Conservation (phyloP, 148 eudicot species). For the Tetragonia tetragonoides region DNA sequence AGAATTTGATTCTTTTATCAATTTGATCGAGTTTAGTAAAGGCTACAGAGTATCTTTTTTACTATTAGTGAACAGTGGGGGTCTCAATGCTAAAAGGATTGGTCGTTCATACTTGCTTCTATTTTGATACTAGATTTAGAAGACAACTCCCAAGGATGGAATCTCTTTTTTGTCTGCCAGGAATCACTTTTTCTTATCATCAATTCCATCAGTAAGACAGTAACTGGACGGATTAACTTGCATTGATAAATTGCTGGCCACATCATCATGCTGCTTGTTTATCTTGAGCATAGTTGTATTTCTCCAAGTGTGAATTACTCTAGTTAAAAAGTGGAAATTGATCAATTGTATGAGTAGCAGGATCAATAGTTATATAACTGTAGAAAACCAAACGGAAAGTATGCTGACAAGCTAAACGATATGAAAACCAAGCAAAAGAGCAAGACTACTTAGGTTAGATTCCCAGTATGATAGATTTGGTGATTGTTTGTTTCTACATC, state of each 20-base stretch:
- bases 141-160: slow-evolving; percentile 1
- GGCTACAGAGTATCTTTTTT: slow-evolving; percentile 14
- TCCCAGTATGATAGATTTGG: neutral
- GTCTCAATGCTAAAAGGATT: slow-evolving; percentile 15
- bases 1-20: slow-evolving; percentile 29
- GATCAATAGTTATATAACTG: neutral
- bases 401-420: neutral
- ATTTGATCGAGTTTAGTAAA: slow-evolving; percentile 14
- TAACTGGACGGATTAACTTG: neutral
- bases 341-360: neutral
- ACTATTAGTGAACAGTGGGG: slow-evolving; percentile 20
- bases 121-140: slow-evolving; percentile 5
- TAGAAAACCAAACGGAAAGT: neutral
- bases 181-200: slow-evolving; percentile 17
- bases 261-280: neutral
- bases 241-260: neutral
- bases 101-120: neutral
- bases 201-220: slow-evolving; percentile 6
- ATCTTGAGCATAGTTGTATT: neutral
- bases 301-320: neutral
- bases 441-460: neutral
- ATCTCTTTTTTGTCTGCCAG: slow-evolving; percentile 2
- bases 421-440: neutral
- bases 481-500: neutral
- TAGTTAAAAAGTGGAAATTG: neutral